Base-by-base conservation (phyloP, 2,329 filamentous ascomycete species). In the Trichoderma gracile region DNA sequence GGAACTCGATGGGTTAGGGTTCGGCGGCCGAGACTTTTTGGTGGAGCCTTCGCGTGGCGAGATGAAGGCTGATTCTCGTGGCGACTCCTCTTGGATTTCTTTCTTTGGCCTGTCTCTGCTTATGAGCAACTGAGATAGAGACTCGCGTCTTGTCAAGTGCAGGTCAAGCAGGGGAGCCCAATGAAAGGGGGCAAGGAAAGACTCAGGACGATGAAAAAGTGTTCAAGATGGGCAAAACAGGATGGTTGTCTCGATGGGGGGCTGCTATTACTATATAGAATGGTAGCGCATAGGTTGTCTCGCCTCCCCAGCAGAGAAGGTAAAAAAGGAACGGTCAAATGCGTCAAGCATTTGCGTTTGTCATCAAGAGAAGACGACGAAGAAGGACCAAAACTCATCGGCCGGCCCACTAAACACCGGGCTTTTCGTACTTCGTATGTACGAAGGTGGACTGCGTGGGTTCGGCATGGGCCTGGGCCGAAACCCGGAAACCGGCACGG, bases 401-500 rank as follows among this genome's bases (percentile, higher is more conserved):
- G 49, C 49, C 30, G 49, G 59, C 49, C 59, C 59, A 62, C 59
- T 62, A 38, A 54, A 46, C 15, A 25, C 42, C 59, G 21, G 42
- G 40, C 23, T 52, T 53, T 38, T 45, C 50, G 59, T 53, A 19
- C 47, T 54, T 62, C 59, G 59, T 63, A 63, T 63, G 43, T 63
- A 63, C 60, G 43, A 63, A 42, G 25, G 60, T 63, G 45, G 60
- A 27, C 42, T 55, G 30, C 42, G 8, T 15, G 38, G 40, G 43
- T 47, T 63, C 53, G 52, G 60, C 42, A 42, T 63, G 50, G 52
- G 52, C 50, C 42, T 49, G 33, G 45, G 25, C 61, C 61, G 61
- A 64, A 38, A 15, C 45, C 45, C 61, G 61, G 61, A 64, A 50
- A 12, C 45, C 53, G 61, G 54, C 52, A 64, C 61, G 54, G 61